Conservation (phyloP, 305 asterid genomes). For the Solanum chacoense region DNA sequence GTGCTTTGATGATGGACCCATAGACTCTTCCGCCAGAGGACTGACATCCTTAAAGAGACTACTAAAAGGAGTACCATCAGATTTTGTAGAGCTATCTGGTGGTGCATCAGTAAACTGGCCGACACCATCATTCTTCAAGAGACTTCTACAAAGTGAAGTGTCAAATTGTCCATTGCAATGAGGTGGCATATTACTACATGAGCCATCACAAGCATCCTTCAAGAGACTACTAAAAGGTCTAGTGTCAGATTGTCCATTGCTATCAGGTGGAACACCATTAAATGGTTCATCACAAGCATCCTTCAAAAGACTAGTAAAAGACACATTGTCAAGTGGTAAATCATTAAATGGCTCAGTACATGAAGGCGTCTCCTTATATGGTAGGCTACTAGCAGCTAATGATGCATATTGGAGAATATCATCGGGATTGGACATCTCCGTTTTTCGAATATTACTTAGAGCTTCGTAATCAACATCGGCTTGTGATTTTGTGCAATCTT, state of each 20-base stretch:
- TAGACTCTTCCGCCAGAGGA: constrained; percentile 4
- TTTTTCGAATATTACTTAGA: constrained; percentile 7
- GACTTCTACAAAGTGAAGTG: background rate
- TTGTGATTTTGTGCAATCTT: constrained; percentile 16
- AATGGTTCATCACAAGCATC: constrained; percentile 7
- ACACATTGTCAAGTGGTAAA: background rate
- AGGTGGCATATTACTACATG: background rate
- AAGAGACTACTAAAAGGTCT: background rate
- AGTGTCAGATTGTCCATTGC: background rate
- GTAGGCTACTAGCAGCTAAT: background rate
- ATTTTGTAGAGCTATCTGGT: constrained; percentile 5
- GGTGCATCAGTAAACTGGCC: background rate
- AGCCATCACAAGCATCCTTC: constrained; percentile 3
- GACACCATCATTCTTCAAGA: background rate
- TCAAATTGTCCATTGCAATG: constrained; percentile 1
- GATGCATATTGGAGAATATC: background rate
- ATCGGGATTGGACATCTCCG: constrained; percentile 2
- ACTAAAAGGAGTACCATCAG: background rate
- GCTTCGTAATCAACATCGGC: constrained; percentile 3
- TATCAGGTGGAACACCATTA: background rate
- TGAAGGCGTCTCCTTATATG: background rate
- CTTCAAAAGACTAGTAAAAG: background rate
- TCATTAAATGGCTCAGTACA: background rate
- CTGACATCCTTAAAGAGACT: constrained; percentile 5
- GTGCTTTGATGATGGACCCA: constrained; percentile 12